Evolutionary conservation across 306 rosid genomes (phyloP), one percentile per base, ranked within the genome.

Genomic region (Echinosophora koreensis): DNA sequence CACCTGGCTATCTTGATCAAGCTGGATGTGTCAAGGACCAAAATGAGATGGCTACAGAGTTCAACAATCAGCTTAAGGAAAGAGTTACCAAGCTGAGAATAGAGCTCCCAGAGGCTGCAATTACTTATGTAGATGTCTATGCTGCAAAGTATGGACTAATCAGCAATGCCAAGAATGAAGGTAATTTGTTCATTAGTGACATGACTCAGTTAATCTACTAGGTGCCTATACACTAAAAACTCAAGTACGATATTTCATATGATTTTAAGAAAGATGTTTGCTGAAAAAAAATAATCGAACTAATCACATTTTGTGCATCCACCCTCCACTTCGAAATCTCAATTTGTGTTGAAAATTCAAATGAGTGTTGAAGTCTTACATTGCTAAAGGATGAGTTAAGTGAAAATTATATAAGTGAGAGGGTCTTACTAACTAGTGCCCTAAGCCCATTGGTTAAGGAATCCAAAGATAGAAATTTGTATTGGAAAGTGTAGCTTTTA

Each of bases 81-180:
- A 86, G 90, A 82, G 80, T 92, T 18, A 76, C 81, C 86, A 90
- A 85, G 77, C 91, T 94, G 14, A 87, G 89, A 76, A 73, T 89
- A 59, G 93, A 94, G 89, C 92, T 94, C 51, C 91, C 94, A 2
- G 78, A 87, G 59, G 98, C 97, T 63, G 89, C 98, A 72, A 88
- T 94, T 64, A 90, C 97, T 41, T 89, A 90, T 65, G 97, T 92
- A 6, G 96, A 94, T 84, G 88, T 71, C 76, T 87, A 84, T 68
- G 89, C 97, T 49, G 98, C 97, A 5, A 94, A 94, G 84, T 91
- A 88, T 64, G 88, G 86, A 76, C 86, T 94, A 38, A 89, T 94
- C 78, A 87, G 91, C 84, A 85, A 84, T 42, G 86, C 96, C 57
- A 92, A 90, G 41, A 83, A 73, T 1, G 89, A 91, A 90, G 98